These are phyloP conservation scores for Yamadazyma atlantica DNA, from an alignment of 1,139 yeast genomes.

Conservation along the genomic window DNA sequence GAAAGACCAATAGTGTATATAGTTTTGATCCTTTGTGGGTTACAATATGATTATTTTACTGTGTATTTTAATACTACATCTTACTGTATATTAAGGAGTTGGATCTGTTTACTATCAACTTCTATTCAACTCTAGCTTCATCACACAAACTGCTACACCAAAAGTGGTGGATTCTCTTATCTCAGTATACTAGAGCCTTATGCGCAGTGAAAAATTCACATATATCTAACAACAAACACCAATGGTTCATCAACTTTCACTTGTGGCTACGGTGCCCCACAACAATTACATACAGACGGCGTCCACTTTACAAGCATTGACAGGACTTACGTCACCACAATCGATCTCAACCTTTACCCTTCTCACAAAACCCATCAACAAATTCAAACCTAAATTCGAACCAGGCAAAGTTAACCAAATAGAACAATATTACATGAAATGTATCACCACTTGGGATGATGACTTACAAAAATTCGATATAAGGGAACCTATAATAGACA, in stretches of 20 bases:
- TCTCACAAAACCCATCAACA: constrained; percentile 41
- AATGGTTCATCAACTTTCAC: constrained; percentile 41
- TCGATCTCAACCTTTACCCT: constrained; percentile 44
- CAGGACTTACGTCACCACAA: constrained; percentile 42
- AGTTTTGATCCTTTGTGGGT: not conserved
- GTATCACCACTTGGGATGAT: constrained; percentile 43
- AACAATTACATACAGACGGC: constrained; percentile 41
- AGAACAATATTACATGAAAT: constrained; percentile 47
- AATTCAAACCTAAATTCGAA: constrained; percentile 47
- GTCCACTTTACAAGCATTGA: constrained; percentile 45
- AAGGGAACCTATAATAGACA: constrained; percentile 25
- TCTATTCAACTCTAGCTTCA: not conserved
- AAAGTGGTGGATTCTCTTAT: no score
- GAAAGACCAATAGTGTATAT: constrained; percentile 12
- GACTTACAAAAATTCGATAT: constrained; percentile 26
- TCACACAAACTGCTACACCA: not conserved
- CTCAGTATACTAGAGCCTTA: no score
- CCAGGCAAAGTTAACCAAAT: constrained; percentile 53
- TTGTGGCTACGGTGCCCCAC: constrained; percentile 44
- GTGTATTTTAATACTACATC: no score
- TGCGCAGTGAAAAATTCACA: not conserved
- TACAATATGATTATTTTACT: no score
- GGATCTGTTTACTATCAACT: not conserved
- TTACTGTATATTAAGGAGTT: not conserved
- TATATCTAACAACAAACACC: not conserved